Evolutionary conservation across 352 stramenopile species (phyloP), one percentile per base, ranked within the genome.

Genomic region (Pythium myriotylum): DNA sequence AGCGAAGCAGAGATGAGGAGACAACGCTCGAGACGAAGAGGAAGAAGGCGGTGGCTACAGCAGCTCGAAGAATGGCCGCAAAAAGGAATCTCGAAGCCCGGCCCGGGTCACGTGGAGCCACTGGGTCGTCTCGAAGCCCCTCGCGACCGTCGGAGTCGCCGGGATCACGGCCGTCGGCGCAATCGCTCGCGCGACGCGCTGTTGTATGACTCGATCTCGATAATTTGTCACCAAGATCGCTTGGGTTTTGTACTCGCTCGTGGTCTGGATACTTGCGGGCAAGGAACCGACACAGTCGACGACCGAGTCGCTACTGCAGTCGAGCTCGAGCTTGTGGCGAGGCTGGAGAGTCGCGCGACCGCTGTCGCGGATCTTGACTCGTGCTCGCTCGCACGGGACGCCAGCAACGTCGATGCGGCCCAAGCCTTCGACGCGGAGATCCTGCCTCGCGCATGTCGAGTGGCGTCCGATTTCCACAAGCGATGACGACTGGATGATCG

Each of bases 401-500:
- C 49, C 49, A 2, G 49, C 49, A 19, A 56, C 49, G 22, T 56
- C 49, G 9, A 45, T 2, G 7, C n/a, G 37, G 3, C 49, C 49
- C 1, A 20, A 7, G 20, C 49, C 49, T 46, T 56, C 49, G 6
- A 56, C 32, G 3, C 12, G 39, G 19, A 56, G 49, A 2, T 20
- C 12, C 16, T 56, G 49, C 33, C 14, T 16, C 4, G 32, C 20
- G 14, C 33, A 56, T 1, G 35, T 45, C 20, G 49, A 46, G 33
- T 32, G 32, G 5, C 20, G 49, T 0, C 49, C 32, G 4, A 33
- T 46, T 20, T 56, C 49, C 0, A 56, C 33, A 1, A 14, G 19
- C 3, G 49, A 22, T 24, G 49, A 56, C 3, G 49, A 56, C 29
- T 47, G 49, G 12, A 56, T 6, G 20, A 10, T 16, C 3, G 12